Base-by-base conservation (phyloP, 2,329 filamentous ascomycete species). In the Phoma sp. region DNA sequence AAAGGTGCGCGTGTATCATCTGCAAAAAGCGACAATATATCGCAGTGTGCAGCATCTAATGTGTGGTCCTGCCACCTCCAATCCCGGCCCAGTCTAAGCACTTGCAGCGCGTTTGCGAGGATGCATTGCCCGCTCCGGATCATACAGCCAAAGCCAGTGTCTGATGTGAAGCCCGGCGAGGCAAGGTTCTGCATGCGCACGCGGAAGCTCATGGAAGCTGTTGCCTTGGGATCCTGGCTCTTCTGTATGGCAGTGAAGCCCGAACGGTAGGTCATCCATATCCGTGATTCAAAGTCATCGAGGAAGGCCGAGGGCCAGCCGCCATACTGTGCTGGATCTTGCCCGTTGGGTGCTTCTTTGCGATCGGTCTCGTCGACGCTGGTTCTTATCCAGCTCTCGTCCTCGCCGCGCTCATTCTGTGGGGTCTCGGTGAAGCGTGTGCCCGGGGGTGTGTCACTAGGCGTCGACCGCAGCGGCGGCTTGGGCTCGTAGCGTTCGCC, bases 121-220 rank as follows among this genome's bases (percentile, higher is more conserved):
- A 99, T 81, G 68, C 91, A 93, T 78, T 99, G 95, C 3, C 95
- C 95, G 5, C 93, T 97, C 55, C 95, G 83, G 65, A 99, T 98
- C 95, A 99, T 99, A 71, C 95, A 99, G 0, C 95, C 95, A 92
- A 96, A 99, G 46, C 95, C 95, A 8, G 91, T 93, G 73, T 99
- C 95, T 2, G 91, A 93, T 9, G 91, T 89, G 75, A 98, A 99
- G 4, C 90, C 92, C 24, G 82, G 82, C 52, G 90, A 85, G 43
- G 96, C 91, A 5, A 98, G 89, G 48, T 82, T 93, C 68, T 92
- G 89, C 63, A 98, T 80, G 45, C 92, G 88, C 75, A 96, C 93
- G 1, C 90, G 81, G 53, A 98, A 85, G 3, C 91, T 96, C 79
- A 98, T 85, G 7, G 86, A 80, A 4, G 87, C 82, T 1, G 81